Evolutionary conservation across 192 early-diverging fungal species (phyloP), one percentile per base, ranked within the genome.

Genomic region (Gonapodya prolifera): DNA sequence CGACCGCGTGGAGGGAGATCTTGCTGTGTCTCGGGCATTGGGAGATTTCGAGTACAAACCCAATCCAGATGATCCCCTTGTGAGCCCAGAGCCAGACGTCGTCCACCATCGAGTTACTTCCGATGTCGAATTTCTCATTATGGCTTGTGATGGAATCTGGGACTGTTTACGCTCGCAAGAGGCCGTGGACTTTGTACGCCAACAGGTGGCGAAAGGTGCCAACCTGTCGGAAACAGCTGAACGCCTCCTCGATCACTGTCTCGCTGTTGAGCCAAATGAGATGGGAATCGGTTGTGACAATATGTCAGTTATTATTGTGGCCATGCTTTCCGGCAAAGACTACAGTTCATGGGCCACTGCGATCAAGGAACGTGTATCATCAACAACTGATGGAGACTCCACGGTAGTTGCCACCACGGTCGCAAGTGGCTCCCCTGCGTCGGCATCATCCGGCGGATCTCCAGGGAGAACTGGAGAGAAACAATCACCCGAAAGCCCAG

Each of bases 121-220:
- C 17, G 87, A 90, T 18, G 92, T 95, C 76, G 96, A 99, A 82
- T 99, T 98, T 80, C 77, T 99, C 69, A 93, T 98, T 0, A 73
- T 99, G 69, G 98, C 96, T 0, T 99, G 98, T 84, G 98, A 99
- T 82, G 98, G 98, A 36, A 99, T 99, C 80, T 99, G 96, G 96
- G 98, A 99, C 83, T 95, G 94, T 82, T 92, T 97, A 90, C 87
- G 87, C 29, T 94, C 92, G 81, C 93, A 98, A 80, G 87, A 96
- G 33, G 89, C 71, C 16, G 91, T 95, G 17, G 91, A 94, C 79
- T 97, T 94, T 86, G 89, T 99, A 31, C 88, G 93, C 30, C 77
- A 84, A 45, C 86, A 87, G 76, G 84, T 99, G 30, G 85, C 86
- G 0, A 84, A 90, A 30, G 87, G 87, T 76, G 78, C 82, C 76